Base-by-base conservation (phyloP, 139 green algal species). In the Nannochloris sp. region DNA sequence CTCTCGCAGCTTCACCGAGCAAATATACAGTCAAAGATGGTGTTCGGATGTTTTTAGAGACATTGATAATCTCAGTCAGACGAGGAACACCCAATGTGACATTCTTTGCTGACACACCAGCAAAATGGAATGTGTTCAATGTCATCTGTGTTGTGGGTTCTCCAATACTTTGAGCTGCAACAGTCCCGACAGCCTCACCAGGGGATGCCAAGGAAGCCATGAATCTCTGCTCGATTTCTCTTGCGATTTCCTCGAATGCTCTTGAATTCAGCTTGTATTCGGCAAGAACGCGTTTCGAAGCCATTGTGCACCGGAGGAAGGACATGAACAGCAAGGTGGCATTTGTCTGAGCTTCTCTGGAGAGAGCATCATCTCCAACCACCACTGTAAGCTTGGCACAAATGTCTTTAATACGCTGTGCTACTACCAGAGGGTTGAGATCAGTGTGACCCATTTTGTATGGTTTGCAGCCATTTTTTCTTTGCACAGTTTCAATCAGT, bases 41-140 rank as follows among this genome's bases (percentile, higher is more conserved):
- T 59, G 94, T 99, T 79, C 97, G 97, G 80, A 96, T 98, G 79
- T 92, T 95, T 82, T 99, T 98, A 43, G 94, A 86, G 17, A 98
- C 84, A 76, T 99, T 98, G 83, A 98, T 98, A 84, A 99, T 96
- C 43, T 61, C 56, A 23, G 29, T 44, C 26, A 61, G 30, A 26
- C 92, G 87, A 4, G 92, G 92, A 72, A 98, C 91, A 56, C 92
- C 92, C 64, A 96, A 82, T 49, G 92, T 98, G 29, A 97, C 91
- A 76, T 97, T 98, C 84, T 96, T 97, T 37, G 88, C 91, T 13
- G 83, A 44, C 13, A 44, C 28, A 93, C 65, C 56, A 26, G 56
- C 56, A 44, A 61, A 46, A 45, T 61, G 56, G 56, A 61, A 61
- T 30, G 56, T 61, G n/a, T 61, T 61, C 29, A 61, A 45, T 20